Percentiles rank a stretch among this genome's conserved stretches.
These are phyloP conservation scores for Tuber calosporum DNA, from an alignment of 495 filamentous ascomycete genomes.

Conservation along the genomic window DNA sequence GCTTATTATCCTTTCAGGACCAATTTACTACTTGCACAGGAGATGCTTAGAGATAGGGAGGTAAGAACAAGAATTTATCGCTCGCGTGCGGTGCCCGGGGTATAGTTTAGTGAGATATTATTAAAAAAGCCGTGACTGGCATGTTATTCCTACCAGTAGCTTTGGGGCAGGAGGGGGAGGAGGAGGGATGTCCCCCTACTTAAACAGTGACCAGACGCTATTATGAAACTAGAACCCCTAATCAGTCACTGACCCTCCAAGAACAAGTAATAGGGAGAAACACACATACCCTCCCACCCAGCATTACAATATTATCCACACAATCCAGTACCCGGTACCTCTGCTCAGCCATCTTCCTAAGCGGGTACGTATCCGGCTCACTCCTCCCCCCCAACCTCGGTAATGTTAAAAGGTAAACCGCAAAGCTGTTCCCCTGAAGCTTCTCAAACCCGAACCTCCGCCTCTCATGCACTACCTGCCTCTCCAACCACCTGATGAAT, in stretches of 20 bases:
- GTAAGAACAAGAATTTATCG: background rate
- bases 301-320: conserved; percentile 28
- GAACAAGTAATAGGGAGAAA: background rate
- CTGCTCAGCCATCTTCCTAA: conserved; percentile 19
- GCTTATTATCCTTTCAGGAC: background rate
- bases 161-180: background rate
- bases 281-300: conserved; percentile 25
- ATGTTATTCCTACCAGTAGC: background rate
- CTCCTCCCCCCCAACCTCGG: conserved; percentile 16
- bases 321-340: conserved; percentile 26
- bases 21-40: background rate
- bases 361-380: conserved; percentile 18
- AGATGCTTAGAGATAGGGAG: background rate
- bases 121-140: background rate
- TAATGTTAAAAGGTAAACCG: conserved; percentile 28
- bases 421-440: conserved; percentile 33
- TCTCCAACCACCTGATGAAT: conserved; percentile 23
- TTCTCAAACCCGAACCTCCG: conserved; percentile 27
- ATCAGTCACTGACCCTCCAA: background rate
- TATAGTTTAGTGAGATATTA: background rate
- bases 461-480: conserved; percentile 11
- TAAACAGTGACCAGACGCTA: conserved; percentile 26
- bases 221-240: conserved; percentile 22
- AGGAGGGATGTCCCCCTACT: conserved; percentile 9
- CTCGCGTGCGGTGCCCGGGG: background rate